These are phyloP conservation scores for Mycena sanguinolenta DNA, from an alignment of 768 basidiomycete genomes.

Conservation along the genomic window DNA sequence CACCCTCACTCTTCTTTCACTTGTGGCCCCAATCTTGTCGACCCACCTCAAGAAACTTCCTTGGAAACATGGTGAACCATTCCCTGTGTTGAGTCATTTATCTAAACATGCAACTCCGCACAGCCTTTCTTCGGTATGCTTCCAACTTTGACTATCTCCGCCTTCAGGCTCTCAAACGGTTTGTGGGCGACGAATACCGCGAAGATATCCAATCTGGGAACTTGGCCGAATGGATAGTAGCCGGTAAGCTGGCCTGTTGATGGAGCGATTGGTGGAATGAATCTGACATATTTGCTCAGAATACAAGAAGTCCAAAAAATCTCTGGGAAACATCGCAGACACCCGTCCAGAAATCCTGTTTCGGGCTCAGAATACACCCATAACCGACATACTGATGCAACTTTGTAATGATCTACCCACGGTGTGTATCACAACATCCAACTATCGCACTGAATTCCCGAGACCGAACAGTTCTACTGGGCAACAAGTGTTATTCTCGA, in stretches of 20 bases:
- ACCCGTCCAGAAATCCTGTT: background rate
- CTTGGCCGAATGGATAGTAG: background rate
- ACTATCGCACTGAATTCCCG: no score
- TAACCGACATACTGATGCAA: background rate
- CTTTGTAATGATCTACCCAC: conserved; percentile 5
- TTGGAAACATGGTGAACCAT: conserved; percentile 1
- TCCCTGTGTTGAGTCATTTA: no score
- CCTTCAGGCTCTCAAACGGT: background rate
- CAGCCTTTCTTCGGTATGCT: conserved; percentile 7
- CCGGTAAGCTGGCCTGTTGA: background rate
- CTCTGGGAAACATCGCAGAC: conserved; percentile 7
- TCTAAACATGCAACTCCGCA: background rate
- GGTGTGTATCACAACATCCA: background rate
- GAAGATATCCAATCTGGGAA: conserved; percentile 2
- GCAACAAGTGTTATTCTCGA: conserved; percentile 41
- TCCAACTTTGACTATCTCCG: conserved; percentile 21
- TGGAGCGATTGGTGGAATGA: background rate
- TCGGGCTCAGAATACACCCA: background rate
- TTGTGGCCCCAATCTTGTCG: conserved; percentile 19
- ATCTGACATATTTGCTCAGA: background rate
- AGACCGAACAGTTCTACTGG: conserved; percentile 39
- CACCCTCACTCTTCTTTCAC: conserved; percentile 4
- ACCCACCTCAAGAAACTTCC: background rate
- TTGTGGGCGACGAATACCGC: conserved; percentile 4
- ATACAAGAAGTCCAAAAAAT: conserved; percentile 9